phyloP scores from a whole-genome alignment of 225 moss, liverwort and hornwort genomes.

The Pseudisothecium myosuroides region DNA sequence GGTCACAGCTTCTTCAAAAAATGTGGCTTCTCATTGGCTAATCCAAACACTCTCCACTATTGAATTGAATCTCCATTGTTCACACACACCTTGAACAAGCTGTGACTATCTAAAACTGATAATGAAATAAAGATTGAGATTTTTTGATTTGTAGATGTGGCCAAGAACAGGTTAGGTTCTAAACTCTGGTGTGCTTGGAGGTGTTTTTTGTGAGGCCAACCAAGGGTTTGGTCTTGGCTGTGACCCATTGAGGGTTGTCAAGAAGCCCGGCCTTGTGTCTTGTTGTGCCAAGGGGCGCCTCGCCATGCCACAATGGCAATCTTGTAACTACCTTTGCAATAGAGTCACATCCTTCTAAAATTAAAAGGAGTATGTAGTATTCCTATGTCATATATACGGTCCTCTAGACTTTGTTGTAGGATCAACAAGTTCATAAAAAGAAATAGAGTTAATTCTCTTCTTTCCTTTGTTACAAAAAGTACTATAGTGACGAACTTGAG shows the following conservation, averaged over 20 bases:
- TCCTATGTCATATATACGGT: rapidly evolving
- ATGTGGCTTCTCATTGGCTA: too few species aligned
- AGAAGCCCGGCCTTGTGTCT: neutral
- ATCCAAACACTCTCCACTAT: too few species aligned
- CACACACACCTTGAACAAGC: too few species aligned
- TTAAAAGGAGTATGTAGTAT: neutral
- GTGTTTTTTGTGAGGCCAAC: neutral
- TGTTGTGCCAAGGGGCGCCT: rapidly evolving
- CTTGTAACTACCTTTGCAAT: neutral
- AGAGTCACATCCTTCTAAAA: neutral
- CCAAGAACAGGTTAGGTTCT: neutral
- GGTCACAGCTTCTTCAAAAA: too few species aligned
- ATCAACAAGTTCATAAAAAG: neutral
- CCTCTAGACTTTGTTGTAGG: neutral
- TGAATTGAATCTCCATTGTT: too few species aligned
- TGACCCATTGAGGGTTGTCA: neutral
- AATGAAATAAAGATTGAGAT: neutral
- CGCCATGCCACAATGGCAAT: neutral
- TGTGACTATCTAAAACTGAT: neutral
- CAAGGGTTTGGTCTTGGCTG: neutral
- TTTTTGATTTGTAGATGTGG: neutral
- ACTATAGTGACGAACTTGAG: too few species aligned
- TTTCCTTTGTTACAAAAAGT: too few species aligned
- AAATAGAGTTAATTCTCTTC: too few species aligned
- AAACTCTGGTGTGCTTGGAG: rapidly evolving